These are phyloP conservation scores for Mycena citricolor DNA, from an alignment of 1,284 basidiomycete genomes.

Conservation along the genomic window DNA sequence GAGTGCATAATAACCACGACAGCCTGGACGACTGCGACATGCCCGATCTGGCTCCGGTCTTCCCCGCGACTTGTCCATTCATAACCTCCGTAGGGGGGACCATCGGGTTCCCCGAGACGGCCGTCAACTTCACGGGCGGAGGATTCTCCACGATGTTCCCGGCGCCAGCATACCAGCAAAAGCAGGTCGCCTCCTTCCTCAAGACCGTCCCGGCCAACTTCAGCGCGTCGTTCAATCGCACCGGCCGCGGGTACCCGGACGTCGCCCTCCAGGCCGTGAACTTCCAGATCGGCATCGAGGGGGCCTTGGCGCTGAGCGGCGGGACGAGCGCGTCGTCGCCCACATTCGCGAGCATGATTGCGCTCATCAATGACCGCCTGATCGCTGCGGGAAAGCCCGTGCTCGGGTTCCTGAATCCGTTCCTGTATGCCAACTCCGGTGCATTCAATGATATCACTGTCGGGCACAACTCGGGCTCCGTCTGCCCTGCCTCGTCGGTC, in stretches of 20 bases:
- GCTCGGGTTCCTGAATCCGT: conserved; percentile 11
- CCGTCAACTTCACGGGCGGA: conserved; percentile 32
- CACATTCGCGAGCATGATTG: conserved; percentile 7
- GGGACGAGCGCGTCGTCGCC: conserved; percentile 10
- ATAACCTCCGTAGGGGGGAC: conserved; percentile 17
- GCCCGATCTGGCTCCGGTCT: conserved; percentile 40
- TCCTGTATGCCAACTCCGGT: conserved; percentile 24
- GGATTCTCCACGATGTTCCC: conserved; percentile 43
- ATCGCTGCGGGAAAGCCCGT: not conserved
- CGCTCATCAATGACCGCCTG: conserved; percentile 15
- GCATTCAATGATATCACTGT: conserved; percentile 9
- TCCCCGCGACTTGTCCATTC: conserved; percentile 13
- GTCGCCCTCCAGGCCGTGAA: conserved; percentile 7
- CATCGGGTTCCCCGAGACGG: conserved; percentile 16
- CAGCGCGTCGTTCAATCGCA: conserved; percentile 3
- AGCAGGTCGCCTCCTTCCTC: not conserved
- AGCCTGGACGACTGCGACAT: too few relatives aligned
- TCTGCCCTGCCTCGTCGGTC: conserved; percentile 7
- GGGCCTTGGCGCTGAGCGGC: not conserved
- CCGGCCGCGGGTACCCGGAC: conserved; percentile 13
- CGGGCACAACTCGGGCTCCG: conserved; percentile 8
- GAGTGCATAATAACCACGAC: conserved; percentile 5
- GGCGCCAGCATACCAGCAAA: conserved; percentile 38
- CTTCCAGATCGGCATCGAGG: not conserved
- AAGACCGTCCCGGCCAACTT: not conserved